Conservation (phyloP, 2,329 filamentous ascomycete species). For the Cercospora sojina region DNA sequence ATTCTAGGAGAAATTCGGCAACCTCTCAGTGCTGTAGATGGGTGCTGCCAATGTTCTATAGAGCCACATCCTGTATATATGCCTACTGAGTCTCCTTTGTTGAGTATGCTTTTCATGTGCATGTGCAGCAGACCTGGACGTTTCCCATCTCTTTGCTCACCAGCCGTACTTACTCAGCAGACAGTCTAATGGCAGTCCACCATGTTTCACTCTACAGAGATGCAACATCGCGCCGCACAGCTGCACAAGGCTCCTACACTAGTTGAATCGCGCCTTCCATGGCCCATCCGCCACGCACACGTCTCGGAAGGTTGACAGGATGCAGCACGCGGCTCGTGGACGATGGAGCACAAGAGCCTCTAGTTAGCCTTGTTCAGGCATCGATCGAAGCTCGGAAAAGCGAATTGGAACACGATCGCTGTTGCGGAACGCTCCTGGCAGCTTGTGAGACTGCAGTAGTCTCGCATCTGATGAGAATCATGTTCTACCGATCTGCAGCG, state of each 20-base stretch:
- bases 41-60: constrained; percentile 28
- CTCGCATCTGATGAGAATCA: neutral
- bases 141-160: neutral
- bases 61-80: constrained; percentile 29
- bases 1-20: constrained; percentile 93
- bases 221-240: neutral
- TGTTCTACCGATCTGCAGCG: neutral
- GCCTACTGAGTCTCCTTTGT: constrained; percentile 25
- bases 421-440: neutral
- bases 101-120: constrained; percentile 6
- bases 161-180: neutral
- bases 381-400: neutral
- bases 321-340: neutral
- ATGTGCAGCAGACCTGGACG: neutral
- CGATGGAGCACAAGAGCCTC: neutral
- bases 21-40: constrained; percentile 87
- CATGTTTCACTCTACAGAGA: neutral
- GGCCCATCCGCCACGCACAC: neutral
- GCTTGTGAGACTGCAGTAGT: neutral
- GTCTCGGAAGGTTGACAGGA: neutral
- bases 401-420: neutral
- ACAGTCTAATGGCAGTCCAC: neutral
- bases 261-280: neutral
- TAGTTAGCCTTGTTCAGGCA: neutral
- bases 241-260: neutral